Evolutionary conservation across 441 rosid species (phyloP).

Genomic region (Sinapis alba): DNA sequence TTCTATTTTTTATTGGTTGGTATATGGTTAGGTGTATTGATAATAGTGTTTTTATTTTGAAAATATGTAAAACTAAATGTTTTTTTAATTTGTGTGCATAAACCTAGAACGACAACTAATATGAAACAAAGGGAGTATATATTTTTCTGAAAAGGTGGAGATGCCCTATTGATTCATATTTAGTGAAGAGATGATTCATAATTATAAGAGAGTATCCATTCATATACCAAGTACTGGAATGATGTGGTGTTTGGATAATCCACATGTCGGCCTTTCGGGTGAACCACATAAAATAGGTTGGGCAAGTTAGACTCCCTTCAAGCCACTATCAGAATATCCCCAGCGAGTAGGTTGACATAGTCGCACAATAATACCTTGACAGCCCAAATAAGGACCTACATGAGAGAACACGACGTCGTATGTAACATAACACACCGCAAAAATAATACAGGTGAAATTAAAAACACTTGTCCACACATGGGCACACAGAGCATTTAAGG

Average conservation of each 20-base stretch:
- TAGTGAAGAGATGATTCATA: no score
- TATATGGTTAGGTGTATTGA: no score
- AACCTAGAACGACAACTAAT: no score
- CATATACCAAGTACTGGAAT: not conserved
- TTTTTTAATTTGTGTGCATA: no score
- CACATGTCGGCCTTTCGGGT: not conserved
- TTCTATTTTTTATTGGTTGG: no score
- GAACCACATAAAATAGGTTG: not conserved
- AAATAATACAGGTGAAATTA: not conserved
- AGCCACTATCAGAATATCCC: constrained; percentile 2
- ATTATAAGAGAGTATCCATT: not conserved
- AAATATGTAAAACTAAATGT: no score
- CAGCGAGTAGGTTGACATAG: not conserved
- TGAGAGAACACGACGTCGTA: not conserved
- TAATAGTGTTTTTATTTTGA: no score
- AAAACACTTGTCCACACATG: constrained; percentile 37
- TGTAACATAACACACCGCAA: constrained; percentile 4
- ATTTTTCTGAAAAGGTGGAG: no score
- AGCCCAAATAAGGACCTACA: not conserved
- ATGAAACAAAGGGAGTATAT: no score
- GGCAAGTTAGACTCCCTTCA: not conserved
- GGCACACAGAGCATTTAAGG: constrained; percentile 31
- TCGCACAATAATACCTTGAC: not conserved
- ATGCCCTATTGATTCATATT: no score
- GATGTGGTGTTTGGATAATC: not conserved